Conservation (phyloP, 805 yeast species). For the Lachancea sp. region DNA sequence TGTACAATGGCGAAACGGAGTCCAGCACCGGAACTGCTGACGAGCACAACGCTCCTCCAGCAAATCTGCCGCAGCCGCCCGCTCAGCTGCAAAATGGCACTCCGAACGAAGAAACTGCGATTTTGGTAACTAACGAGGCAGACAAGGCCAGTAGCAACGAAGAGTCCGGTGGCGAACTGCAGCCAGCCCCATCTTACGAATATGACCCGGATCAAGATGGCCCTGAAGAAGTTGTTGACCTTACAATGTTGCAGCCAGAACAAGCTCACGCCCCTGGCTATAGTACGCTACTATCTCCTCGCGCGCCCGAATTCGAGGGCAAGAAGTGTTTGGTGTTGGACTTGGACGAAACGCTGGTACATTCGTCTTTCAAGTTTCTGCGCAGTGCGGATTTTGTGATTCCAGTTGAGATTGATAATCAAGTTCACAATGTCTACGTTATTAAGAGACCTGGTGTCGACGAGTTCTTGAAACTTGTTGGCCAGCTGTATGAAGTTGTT, state of each 20-base stretch:
- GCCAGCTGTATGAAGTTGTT: conserved; percentile 86
- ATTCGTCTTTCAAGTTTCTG: conserved; percentile 85
- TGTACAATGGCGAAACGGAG: conserved; percentile 26
- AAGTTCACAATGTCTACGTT: conserved; percentile 89
- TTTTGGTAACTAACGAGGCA: conserved; percentile 12
- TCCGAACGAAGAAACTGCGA: conserved; percentile 12
- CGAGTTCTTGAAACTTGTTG: conserved; percentile 77
- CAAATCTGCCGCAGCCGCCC: conserved; percentile 8
- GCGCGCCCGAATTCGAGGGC: conserved; percentile 39
- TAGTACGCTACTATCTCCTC: conserved; percentile 54
- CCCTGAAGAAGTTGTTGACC: conserved; percentile 43
- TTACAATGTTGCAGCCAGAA: conserved; percentile 62
- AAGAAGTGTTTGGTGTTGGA: conserved; percentile 87
- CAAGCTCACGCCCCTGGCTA: conserved; percentile 64
- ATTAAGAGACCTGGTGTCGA: conserved; percentile 98
- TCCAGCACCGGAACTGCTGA: conserved; percentile 22
- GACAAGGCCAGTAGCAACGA: conserved; percentile 17
- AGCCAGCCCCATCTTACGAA: conserved; percentile 19
- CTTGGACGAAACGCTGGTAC: conserved; percentile 93
- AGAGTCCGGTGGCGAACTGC: conserved; percentile 23
- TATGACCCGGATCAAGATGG: conserved; percentile 12
- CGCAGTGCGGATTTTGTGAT: conserved; percentile 93
- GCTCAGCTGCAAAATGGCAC: background rate
- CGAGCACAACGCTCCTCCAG: conserved; percentile 2
- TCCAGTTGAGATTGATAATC: conserved; percentile 94